Base-by-base conservation (phyloP, 768 basidiomycete genomes). In the Megacollybia marginata region DNA sequence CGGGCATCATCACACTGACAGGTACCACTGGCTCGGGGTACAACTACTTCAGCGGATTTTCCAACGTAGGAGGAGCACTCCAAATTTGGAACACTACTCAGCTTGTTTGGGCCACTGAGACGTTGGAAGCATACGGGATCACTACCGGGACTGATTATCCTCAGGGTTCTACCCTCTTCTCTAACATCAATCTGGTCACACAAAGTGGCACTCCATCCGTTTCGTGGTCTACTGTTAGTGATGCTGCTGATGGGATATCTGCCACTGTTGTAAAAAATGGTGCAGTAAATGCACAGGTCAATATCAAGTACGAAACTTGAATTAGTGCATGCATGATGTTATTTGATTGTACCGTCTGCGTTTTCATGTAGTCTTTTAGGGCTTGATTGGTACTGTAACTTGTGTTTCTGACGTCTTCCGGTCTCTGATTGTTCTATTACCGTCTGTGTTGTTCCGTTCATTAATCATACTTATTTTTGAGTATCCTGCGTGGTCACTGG, bases 1-100 rank as follows among this genome's bases (percentile, higher is more conserved):
- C 52, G 48, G 55, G 53, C 42, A 34, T 54, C 33, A 52, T 57
- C 48, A 52, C 51, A 0, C 55, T 57, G 50, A 50, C 49, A 19
- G 23, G 23, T 40, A 38, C 50, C 13, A 33, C 20, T 46, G 48
- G 48, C 53, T 40, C 50, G 36, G 33, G 32, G 0, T 54, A 42
- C 44, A 50, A 42, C 51, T 57, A 57, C 48, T 44, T 16, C 46
- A 28, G 48, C 8, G 4, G 13, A 3, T 57, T 57, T 51, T 44
- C 51, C 48, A 52, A 52, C 42, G 33, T 57, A n/a, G n/a, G 46
- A 44, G 16, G 15, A n/a, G n/a, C n/a, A 53, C 51, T 16, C 54
- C n/a, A 52, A 5, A 50, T 57, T 19, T 42, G 12, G 48, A 32
- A n/a, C n/a, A 48, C 47, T 36, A 20, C 31, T 48, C 46, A 33